Evolutionary conservation across 2,329 filamentous ascomycete genomes (phyloP).

Genomic region (Fusarium sp.): DNA sequence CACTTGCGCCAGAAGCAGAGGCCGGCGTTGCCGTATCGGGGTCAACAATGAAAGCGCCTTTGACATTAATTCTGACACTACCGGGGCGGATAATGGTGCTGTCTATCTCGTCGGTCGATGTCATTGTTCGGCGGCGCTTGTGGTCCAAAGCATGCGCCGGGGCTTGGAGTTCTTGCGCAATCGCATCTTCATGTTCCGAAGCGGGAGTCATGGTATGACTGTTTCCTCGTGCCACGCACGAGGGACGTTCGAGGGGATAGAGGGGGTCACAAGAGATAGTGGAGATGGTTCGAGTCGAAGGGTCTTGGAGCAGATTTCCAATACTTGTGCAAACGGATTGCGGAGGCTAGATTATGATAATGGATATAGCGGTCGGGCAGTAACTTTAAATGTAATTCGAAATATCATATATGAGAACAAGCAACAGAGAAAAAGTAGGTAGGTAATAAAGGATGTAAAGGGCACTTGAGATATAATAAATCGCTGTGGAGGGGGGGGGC

Average conservation of each 20-base stretch:
- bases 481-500: constrained; percentile 32
- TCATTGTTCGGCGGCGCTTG: constrained; percentile 53
- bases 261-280: constrained; percentile 22
- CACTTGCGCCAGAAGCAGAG: constrained; percentile 48
- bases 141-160: constrained; percentile 23
- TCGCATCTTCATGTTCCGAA: constrained; percentile 43
- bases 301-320: constrained; percentile 12
- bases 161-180: constrained; percentile 27
- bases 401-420: not conserved
- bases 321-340: constrained; percentile 9
- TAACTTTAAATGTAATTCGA: not conserved
- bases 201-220: constrained; percentile 42
- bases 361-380: not conserved
- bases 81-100: constrained; percentile 72
- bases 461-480: constrained; percentile 7
- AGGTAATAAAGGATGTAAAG: constrained; percentile 7
- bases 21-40: constrained; percentile 72
- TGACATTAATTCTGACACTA: constrained; percentile 93
- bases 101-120: constrained; percentile 69
- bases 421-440: not conserved
- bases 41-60: constrained; percentile 96
- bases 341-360: not conserved
- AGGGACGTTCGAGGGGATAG: constrained; percentile 10
- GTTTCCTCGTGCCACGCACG: constrained; percentile 4
- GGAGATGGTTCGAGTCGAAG: constrained; percentile 33